A percentile compares a stretch with the other conserved stretches of the same genome.
Evolutionary conservation across 2,329 filamentous ascomycete genomes (phyloP).

Genomic region (Penicillium digitatum): DNA sequence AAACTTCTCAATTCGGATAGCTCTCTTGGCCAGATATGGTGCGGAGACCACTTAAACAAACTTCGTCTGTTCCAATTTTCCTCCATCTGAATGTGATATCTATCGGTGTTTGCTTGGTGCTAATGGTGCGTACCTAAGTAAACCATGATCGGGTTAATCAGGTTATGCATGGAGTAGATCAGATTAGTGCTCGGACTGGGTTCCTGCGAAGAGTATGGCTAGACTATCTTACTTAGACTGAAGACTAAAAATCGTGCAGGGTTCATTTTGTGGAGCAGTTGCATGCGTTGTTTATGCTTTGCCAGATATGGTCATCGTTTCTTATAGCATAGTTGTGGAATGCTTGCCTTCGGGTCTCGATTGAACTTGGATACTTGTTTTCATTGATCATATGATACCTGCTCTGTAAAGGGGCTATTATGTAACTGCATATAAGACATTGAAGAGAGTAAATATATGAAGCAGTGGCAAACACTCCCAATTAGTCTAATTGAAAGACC

Average conservation of each 20-base stretch:
- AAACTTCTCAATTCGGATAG: not conserved
- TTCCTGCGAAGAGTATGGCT: constrained; percentile 4
- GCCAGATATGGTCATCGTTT: not conserved
- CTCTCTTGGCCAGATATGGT: not conserved
- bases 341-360: not conserved
- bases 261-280: constrained; percentile 6
- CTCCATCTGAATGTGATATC: not conserved
- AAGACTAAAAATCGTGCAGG: not conserved
- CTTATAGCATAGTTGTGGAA: not conserved
- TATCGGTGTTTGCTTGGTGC: constrained; percentile 1
- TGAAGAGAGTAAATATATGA: not conserved
- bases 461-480: not conserved
- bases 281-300: constrained; percentile 2
- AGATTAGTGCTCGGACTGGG: constrained; percentile 8
- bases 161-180: not conserved
- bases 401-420: not conserved
- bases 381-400: not conserved
- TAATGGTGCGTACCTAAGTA: not conserved
- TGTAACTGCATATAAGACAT: not conserved
- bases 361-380: not conserved
- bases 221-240: not conserved
- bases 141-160: not conserved
- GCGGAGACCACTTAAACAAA: not conserved
- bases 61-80: too few relatives aligned
- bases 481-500: not conserved